phyloP scores from a whole-genome alignment of 208 protist species.

The Crithidia sp. region DNA sequence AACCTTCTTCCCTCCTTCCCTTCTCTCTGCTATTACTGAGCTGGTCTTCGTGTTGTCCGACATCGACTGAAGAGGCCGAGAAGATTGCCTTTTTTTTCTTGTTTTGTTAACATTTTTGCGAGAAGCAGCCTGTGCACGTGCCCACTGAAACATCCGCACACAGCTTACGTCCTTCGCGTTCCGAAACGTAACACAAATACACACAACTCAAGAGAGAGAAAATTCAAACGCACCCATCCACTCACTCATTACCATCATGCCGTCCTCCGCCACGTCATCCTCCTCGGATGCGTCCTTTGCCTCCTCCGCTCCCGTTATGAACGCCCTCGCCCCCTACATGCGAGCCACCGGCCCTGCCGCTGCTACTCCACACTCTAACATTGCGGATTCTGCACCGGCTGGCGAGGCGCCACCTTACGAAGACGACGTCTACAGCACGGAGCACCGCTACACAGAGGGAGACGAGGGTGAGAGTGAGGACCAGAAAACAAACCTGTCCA shows the following conservation, averaged over 20 bases:
- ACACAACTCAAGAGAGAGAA: no score
- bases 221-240: no score
- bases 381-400: not conserved
- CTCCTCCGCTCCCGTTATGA: constrained; percentile 10
- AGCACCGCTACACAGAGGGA: not conserved
- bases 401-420: not conserved
- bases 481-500: not conserved
- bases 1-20: no score
- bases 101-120: no score
- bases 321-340: constrained; percentile 23
- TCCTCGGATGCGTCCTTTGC: not conserved
- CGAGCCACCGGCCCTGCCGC: not conserved
- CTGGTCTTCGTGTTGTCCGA: no score
- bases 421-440: not conserved
- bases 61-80: no score
- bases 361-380: not conserved
- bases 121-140: no score
- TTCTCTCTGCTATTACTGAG: no score
- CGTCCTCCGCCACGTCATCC: constrained; percentile 6
- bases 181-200: no score
- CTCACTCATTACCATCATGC: not conserved
- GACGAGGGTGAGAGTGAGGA: not conserved
- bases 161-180: no score
- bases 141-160: no score
- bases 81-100: no score